Evolutionary conservation across 2,329 filamentous ascomycete species (phyloP), one percentile per base, ranked within the genome.

Genomic region (Fulvia fulva): DNA sequence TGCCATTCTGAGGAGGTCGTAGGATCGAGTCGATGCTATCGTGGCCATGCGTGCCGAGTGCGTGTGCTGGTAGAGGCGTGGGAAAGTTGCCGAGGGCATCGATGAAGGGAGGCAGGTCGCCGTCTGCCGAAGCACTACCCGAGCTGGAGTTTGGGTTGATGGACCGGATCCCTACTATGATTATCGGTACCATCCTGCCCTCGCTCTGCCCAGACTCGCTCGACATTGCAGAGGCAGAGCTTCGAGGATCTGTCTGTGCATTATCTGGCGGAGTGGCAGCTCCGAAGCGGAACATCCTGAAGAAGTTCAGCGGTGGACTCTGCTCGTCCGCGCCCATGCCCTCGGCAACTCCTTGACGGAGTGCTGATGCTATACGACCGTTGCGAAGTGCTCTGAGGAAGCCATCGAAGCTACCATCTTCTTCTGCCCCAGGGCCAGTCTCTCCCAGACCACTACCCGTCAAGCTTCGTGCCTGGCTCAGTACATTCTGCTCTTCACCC

Each of bases 111-210:
- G 74, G 77, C 60, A 78, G 75, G 47, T 80, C 78, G 54, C 79
- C 78, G 21, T 75, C 74, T 23, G 75, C 71, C 14, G 67, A 67
- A 43, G 76, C 75, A 28, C 59, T 49, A n/a, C 59, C 64, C 8
- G 64, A 62, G 62, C 76, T 78, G 25, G 76, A 77, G 51, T 72
- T 73, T 21, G 83, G 80, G 30, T 81, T 84, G 58, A 88, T 85
- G 25, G 85, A 87, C 54, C 86, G 78, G 56, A 88, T 87, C 55
- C 86, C 86, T 43, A 88, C 86, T 53, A 88, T 86, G 45, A 88
- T 87, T 61, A 88, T 81, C 8, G 86, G 87, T 41, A 88, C 83
- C 73, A 86, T 86, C 22, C 86, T 78, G 49, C 81, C 81, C 56
- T 81, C 80, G 37, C 76, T 76, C 22, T 76, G 77, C 46, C 73